These are phyloP conservation scores for Bondarzewia mesenterica DNA, from an alignment of 1,284 basidiomycete genomes.

Conservation along the genomic window DNA sequence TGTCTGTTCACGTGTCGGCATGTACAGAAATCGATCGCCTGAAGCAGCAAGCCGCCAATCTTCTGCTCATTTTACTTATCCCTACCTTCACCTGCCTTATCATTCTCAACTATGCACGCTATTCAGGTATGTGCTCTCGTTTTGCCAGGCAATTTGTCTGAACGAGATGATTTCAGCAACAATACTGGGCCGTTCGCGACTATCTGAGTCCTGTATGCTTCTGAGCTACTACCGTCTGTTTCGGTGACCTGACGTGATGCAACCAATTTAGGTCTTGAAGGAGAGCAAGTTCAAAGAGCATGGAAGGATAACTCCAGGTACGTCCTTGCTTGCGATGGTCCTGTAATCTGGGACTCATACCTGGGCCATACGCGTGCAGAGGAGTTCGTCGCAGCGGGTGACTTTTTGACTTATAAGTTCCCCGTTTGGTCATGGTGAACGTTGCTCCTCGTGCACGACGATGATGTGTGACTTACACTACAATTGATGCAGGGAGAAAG, in stretches of 20 bases:
- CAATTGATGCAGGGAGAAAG: slow-evolving; percentile 64
- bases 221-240: too few relatives aligned
- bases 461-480: background rate
- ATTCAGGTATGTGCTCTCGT: slow-evolving; percentile 43
- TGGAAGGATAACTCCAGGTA: slow-evolving; percentile 92
- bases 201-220: slow-evolving; percentile 84
- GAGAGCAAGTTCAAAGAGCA: slow-evolving; percentile 99
- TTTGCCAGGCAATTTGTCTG: background rate
- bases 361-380: slow-evolving; percentile 40
- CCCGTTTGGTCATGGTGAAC: slow-evolving; percentile 89
- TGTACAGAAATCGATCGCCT: slow-evolving; percentile 7
- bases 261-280: slow-evolving; percentile 70
- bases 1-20: slow-evolving; percentile 9
- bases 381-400: slow-evolving; percentile 93
- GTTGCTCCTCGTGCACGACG: background rate
- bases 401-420: slow-evolving; percentile 94
- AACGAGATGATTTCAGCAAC: slow-evolving; percentile 43
- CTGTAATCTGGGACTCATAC: slow-evolving; percentile 7
- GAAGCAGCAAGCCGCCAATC: slow-evolving; percentile 8
- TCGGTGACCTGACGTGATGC: slow-evolving; percentile 9
- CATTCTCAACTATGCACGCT: slow-evolving; percentile 48
- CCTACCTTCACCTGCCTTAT: background rate
- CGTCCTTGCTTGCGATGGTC: slow-evolving; percentile 11
- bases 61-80: background rate
- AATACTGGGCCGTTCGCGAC: slow-evolving; percentile 94